phyloP scores from a whole-genome alignment of 139 green algal genomes.

The Chlorella vulgaris region DNA sequence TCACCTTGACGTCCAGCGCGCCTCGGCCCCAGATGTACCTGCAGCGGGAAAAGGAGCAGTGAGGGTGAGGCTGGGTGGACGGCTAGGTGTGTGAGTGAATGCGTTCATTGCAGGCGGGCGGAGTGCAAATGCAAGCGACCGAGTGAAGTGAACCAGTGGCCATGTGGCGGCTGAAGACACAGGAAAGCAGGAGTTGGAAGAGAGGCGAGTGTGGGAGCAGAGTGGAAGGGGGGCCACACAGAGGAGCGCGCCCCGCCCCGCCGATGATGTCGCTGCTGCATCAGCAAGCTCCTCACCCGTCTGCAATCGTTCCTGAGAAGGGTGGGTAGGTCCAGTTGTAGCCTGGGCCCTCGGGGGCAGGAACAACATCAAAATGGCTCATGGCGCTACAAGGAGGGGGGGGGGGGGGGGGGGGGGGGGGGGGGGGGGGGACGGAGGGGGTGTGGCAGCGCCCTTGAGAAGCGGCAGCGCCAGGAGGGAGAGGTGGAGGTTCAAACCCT shows the following conservation, averaged over 20 bases:
- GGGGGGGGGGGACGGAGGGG: background rate
- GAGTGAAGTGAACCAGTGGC: too few species aligned
- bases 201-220: too few species aligned
- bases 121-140: too few species aligned
- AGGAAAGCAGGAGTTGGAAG: too few species aligned
- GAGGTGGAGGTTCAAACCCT: too few species aligned
- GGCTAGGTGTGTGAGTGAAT: background rate
- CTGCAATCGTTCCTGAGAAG: constrained; percentile 60
- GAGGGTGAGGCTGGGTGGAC: background rate
- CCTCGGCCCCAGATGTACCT: constrained; percentile 77
- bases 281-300: constrained; percentile 46
- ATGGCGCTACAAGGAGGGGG: constrained; percentile 47
- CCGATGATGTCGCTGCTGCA: background rate
- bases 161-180: too few species aligned
- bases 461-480: background rate
- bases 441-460: too few species aligned
- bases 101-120: too few species aligned
- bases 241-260: too few species aligned
- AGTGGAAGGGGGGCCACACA: too few species aligned
- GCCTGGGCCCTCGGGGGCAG: constrained; percentile 26
- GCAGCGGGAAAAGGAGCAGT: background rate
- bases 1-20: constrained; percentile 72
- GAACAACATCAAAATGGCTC: constrained; percentile 81
- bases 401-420: too few species aligned
- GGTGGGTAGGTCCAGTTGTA: constrained; percentile 67